Evolutionary conservation across 306 rosid species (phyloP), one percentile per base, ranked within the genome.

Genomic region (Calophaca sinica): DNA sequence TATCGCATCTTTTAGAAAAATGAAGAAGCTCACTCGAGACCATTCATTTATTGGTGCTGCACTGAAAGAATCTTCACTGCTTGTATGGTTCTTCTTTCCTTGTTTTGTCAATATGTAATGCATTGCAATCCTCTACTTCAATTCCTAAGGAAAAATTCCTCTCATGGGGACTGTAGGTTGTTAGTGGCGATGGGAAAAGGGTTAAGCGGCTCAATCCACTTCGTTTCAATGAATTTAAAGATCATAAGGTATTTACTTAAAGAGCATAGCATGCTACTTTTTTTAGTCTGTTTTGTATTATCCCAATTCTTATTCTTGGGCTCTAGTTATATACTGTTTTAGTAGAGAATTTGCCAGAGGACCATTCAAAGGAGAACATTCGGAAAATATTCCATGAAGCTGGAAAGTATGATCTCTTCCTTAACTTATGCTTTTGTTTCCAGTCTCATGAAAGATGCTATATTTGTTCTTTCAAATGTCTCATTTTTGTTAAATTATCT

Each of bases 301-400:
- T 79, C 35, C 49, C 28, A 82, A 36, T 9, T 74, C 87, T 91
- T 82, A 86, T 82, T 64, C 80, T 76, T 77, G 87, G 82, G 62
- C 75, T 85, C 80, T 72, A 96, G 99, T 87, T 86, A 79, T 92
- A 13, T 77, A 96, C 99, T 87, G 97, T 96, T 80, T 75, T 96
- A 90, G 97, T 83, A 70, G 99, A 96, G 83, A 88, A 96, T 79
- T 86, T 96, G 77, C 98, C 99, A 0, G 97, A 83, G 80, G 89
- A 96, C 76, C 92, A 88, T 89, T 89, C 98, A 54, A 80, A 70
- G 88, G 93, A 86, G 80, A 96, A 92, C 82, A 82, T 96, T 66
- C 81, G 31, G 66, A 80, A 75, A 74, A 90, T 92, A 74, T 92
- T 92, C 86, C 86, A 83, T 72, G 89, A 77, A 85, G 98, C 89